Evolutionary conservation across 345 rosid species (phyloP), one percentile per base, ranked within the genome.

Genomic region (Laguncularia racemosa): DNA sequence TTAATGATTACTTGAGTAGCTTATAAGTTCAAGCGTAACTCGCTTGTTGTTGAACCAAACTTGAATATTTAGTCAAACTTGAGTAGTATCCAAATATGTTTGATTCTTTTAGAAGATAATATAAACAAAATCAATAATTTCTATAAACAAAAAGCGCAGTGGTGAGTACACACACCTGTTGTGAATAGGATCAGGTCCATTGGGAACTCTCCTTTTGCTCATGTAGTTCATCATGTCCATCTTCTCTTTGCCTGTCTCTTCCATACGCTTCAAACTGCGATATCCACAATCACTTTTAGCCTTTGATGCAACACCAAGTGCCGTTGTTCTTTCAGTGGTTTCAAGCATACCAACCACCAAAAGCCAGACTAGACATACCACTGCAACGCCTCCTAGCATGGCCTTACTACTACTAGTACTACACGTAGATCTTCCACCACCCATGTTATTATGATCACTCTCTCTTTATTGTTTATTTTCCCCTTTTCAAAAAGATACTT

Each of bases 161-260:
- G 11, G 6, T 6, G 40, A 33, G 40, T n/a, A n/a, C 11, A 9
- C 40, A 9, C 64, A 88, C 98, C 98, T 89, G 84, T 92, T 92
- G 48, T 92, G 98, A 65, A 89, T 89, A 68, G 98, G 98, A 77
- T 92, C 98, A 6, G 97, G 88, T 50, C 97, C 98, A 57, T 85
- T 83, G 16, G 98, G 98, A 43, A 92, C 95, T 78, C 76, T 73
- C 77, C 98, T 75, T 63, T 81, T 86, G 88, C 82, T 80, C 78
- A 80, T 69, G 72, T 65, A 81, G 72, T 81, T 77, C 65, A 80
- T 77, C 65, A 80, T 69, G 66, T 83, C 82, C 58, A 64, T 53
- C 57, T 52, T 70, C 2, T 50, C 21, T 49, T 49, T 49, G 18
- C 52, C 10, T 49, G 6, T 16, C 20, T 2, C 54, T 13, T 12